phyloP scores from a whole-genome alignment of 768 basidiomycete genomes.

The Hericium alpestre region DNA sequence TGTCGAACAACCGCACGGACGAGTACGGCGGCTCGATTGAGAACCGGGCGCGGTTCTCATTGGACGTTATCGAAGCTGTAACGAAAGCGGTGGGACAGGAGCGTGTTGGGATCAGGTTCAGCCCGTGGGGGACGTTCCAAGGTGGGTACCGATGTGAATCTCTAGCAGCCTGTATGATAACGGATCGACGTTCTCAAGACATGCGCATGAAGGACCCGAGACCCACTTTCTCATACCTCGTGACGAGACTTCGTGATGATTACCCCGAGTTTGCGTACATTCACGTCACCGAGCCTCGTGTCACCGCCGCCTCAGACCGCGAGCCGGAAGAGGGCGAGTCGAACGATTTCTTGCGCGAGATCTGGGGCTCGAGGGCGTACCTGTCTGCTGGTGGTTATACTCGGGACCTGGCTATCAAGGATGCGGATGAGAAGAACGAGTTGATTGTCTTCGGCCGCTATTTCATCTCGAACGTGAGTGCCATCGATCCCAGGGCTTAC shows the following conservation, averaged over 20 bases:
- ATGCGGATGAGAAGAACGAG: slow-evolving; percentile 10
- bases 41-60: not conserved
- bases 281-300: not conserved
- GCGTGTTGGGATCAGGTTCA: not conserved
- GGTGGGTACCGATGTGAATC: not conserved
- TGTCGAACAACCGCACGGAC: not conserved
- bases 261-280: slow-evolving; percentile 11
- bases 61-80: not conserved
- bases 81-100: not conserved
- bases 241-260: slow-evolving; percentile 11
- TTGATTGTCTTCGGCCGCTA: slow-evolving; percentile 17
- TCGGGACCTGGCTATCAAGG: slow-evolving; percentile 8
- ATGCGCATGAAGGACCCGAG: slow-evolving; percentile 16
- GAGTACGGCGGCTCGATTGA: slow-evolving; percentile 1
- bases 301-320: not conserved
- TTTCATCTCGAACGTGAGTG: slow-evolving; percentile 22
- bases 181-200: not conserved
- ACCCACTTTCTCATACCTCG: slow-evolving; percentile 17
- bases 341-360: slow-evolving; percentile 12
- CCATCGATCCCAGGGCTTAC: not conserved
- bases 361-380: slow-evolving; percentile 10
- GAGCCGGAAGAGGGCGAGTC: not conserved
- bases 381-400: slow-evolving; percentile 13
- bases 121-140: not conserved
- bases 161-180: not conserved